Conservation (phyloP, 2,329 filamentous ascomycete species). For the Dothideomycetes sp. region DNA sequence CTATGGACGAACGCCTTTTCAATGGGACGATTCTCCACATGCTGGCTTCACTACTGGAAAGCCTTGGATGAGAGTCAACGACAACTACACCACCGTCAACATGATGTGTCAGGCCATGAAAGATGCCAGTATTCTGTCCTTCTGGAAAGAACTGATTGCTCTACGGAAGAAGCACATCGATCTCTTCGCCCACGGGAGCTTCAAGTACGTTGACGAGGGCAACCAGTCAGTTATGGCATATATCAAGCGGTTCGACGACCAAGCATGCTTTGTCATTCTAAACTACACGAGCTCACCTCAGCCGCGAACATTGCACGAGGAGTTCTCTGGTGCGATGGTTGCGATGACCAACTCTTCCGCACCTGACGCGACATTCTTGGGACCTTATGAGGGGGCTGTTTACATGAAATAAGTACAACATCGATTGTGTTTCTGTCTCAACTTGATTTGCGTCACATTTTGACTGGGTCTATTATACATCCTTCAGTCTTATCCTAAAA, state of each 20-base stretch:
- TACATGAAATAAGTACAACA: too few relatives aligned
- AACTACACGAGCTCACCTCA: too few relatives aligned
- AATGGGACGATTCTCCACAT: slow-evolving; percentile 48
- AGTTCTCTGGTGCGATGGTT: too few relatives aligned
- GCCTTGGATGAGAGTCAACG: slow-evolving; percentile 56
- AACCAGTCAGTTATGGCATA: background rate
- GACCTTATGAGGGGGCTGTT: too few relatives aligned
- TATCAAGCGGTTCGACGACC: background rate
- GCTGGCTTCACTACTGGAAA: slow-evolving; percentile 48
- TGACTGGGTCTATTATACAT: too few relatives aligned
- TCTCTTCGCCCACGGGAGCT: slow-evolving; percentile 4
- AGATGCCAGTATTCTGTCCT: slow-evolving; percentile 42
- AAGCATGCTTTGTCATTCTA: background rate
- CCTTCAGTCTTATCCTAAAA: too few relatives aligned
- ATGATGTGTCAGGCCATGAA: slow-evolving; percentile 42
- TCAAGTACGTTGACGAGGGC: background rate
- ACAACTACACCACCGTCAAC: slow-evolving; percentile 43
- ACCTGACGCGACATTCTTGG: too few relatives aligned
- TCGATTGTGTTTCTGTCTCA: too few relatives aligned
- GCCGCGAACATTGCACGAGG: too few relatives aligned
- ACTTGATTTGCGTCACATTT: too few relatives aligned
- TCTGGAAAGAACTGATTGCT: slow-evolving; percentile 37
- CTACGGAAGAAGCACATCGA: slow-evolving; percentile 14
- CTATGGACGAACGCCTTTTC: slow-evolving; percentile 58
- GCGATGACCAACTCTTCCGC: too few relatives aligned